Conservation (phyloP, 2,329 filamentous ascomycete species). For the Tolypocladium paradoxum region DNA sequence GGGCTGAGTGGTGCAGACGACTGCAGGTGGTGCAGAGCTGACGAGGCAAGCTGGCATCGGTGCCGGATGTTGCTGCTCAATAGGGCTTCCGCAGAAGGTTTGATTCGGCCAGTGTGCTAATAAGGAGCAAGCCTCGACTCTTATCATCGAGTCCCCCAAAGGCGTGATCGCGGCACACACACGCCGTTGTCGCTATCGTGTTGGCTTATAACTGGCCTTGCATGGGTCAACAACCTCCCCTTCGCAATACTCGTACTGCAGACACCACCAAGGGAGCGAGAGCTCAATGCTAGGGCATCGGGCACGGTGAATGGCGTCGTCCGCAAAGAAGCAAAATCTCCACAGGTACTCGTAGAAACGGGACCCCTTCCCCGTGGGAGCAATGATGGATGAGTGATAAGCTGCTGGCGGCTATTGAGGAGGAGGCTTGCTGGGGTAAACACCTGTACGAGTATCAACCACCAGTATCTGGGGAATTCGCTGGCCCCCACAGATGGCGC, state of each 20-base stretch:
- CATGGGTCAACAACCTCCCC: background rate
- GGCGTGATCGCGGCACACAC: background rate
- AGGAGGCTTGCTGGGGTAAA: background rate
- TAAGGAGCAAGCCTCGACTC: background rate
- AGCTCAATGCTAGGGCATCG: background rate
- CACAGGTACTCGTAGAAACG: background rate
- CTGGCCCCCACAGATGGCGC: background rate
- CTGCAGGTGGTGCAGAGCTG: background rate
- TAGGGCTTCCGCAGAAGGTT: background rate
- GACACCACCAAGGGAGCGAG: background rate
- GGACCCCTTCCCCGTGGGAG: background rate
- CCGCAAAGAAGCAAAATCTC: background rate
- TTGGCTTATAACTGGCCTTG: background rate
- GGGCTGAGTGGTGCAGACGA: background rate
- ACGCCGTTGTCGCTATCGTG: background rate
- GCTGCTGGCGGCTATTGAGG: background rate
- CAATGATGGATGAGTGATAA: background rate
- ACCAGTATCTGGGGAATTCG: slow-evolving; percentile 2
- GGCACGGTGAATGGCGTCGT: background rate
- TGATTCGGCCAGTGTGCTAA: background rate
- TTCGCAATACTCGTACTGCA: too few relatives aligned
- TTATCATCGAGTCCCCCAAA: background rate
- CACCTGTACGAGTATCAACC: background rate
- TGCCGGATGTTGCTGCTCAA: background rate
- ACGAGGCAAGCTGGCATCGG: background rate